Evolutionary conservation across 192 early-diverging fungal species (phyloP).

Genomic region (Backusella australiensis): DNA sequence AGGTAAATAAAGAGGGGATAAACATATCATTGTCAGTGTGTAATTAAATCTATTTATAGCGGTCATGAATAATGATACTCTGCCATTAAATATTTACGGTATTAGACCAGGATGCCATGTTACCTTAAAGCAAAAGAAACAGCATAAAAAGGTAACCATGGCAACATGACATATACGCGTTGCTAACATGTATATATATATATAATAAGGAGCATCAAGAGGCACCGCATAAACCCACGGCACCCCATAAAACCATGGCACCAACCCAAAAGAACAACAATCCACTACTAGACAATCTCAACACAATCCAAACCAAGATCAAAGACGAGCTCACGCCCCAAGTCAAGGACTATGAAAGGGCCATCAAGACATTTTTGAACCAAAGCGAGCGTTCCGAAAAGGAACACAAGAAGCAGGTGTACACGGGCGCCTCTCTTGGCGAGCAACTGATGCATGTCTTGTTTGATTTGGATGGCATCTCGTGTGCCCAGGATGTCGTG

Average conservation of each 20-base stretch:
- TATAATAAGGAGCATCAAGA: background rate
- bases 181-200: background rate
- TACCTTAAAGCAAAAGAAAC: background rate
- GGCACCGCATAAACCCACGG: background rate
- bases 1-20: background rate
- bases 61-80: background rate
- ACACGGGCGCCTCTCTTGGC: background rate
- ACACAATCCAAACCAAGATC: background rate
- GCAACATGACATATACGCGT: background rate
- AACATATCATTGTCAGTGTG: no score
- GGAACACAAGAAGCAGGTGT: background rate
- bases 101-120: slow-evolving; percentile 1
- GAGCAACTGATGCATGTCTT: slow-evolving; percentile 13
- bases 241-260: background rate
- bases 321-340: background rate
- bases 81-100: background rate
- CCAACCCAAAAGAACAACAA: background rate
- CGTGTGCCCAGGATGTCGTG: background rate
- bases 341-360: slow-evolving; percentile 11
- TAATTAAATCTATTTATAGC: background rate
- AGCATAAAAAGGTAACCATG: background rate
- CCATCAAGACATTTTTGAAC: background rate
- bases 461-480: slow-evolving; percentile 10
- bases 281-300: background rate
- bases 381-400: background rate